Percentiles rank a stretch among this genome's conserved stretches.
These are phyloP conservation scores for Bolboschoenoplectus hybrid DNA, from an alignment of 202 grass and related monocot genomes.

Conservation along the genomic window DNA sequence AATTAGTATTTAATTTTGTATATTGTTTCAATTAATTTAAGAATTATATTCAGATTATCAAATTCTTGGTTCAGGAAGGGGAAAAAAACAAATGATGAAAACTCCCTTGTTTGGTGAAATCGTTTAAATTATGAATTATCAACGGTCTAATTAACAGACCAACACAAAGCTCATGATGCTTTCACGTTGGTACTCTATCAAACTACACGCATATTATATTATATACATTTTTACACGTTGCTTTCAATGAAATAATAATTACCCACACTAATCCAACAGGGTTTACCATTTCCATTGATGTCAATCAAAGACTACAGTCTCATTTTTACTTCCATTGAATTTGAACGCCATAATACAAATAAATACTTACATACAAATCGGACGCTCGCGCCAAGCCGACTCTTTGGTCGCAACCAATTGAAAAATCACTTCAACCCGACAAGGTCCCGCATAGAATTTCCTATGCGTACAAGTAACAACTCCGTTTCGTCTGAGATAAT, in stretches of 20 bases:
- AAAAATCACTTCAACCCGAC: background rate
- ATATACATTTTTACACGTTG: background rate
- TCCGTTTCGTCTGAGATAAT: background rate
- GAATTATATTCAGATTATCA: background rate
- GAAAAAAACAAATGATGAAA: no score
- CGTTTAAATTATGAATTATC: background rate
- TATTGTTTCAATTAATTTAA: background rate
- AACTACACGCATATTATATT: background rate
- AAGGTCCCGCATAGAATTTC: background rate
- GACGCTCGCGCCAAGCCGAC: background rate
- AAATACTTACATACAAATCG: constrained; percentile 5
- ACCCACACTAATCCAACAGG: background rate
- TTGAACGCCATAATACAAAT: background rate
- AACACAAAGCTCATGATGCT: background rate
- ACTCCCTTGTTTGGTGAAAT: background rate
- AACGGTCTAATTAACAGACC: constrained; percentile 1
- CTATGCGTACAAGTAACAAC: background rate
- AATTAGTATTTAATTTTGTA: background rate
- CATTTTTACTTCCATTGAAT: background rate
- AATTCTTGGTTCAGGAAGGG: background rate
- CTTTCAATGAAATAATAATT: constrained; percentile 5
- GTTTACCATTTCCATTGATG: background rate
- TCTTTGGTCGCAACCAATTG: constrained; percentile 1
- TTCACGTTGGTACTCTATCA: background rate
- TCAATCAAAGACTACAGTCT: constrained; percentile 10